phyloP scores from a whole-genome alignment of 106 monocot species.

The Platanthera guangdongensis region DNA sequence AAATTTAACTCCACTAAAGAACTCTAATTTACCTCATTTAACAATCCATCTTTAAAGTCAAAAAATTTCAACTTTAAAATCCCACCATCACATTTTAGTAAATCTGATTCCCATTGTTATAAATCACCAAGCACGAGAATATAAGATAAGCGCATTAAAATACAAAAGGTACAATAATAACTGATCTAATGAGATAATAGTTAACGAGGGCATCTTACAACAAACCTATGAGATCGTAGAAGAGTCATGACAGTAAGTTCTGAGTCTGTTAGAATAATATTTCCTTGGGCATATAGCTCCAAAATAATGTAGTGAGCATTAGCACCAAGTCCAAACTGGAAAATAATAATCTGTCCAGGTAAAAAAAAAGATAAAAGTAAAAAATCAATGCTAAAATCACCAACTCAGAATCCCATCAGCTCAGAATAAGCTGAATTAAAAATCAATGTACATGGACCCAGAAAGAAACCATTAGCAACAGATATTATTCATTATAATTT shows the following conservation, averaged over 20 bases:
- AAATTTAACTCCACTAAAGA: no score
- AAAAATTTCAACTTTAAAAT: no score
- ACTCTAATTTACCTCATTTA: no score
- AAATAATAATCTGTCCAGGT: conserved; percentile 68
- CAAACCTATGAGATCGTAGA: conserved; percentile 86
- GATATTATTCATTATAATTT: background rate
- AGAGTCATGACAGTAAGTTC: conserved; percentile 80
- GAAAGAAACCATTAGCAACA: background rate
- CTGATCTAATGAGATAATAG: background rate
- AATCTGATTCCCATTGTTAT: background rate
- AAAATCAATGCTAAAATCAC: background rate
- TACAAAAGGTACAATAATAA: background rate
- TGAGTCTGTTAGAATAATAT: conserved; percentile 84
- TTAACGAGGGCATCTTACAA: background rate
- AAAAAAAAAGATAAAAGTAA: conserved; percentile 4
- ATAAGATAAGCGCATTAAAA: background rate
- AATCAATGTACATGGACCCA: background rate
- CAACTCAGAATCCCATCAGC: background rate
- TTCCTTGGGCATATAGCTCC: conserved; percentile 88
- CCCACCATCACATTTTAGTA: background rate
- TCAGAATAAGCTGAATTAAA: background rate
- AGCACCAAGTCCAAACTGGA: conserved; percentile 88
- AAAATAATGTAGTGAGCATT: conserved; percentile 90
- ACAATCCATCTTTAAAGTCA: no score
- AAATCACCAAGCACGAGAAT: background rate